Evolutionary conservation across 2,329 filamentous ascomycete species (phyloP).

Genomic region (Torrubiella hemipterigena): DNA sequence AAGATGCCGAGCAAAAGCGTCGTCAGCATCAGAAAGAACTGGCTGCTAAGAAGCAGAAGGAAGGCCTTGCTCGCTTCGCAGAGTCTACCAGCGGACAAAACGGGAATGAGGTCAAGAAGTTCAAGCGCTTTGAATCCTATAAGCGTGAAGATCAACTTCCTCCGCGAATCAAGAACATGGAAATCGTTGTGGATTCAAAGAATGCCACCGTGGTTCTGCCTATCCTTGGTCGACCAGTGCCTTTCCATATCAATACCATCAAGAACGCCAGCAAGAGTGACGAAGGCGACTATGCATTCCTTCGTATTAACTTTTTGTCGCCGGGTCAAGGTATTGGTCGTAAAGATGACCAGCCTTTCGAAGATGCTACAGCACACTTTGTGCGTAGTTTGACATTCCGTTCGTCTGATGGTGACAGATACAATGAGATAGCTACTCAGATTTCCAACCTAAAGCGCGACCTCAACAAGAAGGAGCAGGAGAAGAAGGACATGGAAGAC

Average conservation of each 20-base stretch:
- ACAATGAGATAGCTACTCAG: conserved; percentile 81
- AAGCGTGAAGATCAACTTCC: conserved; percentile 96
- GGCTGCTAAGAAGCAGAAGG: conserved; percentile 76
- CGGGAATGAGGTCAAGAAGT: conserved; percentile 90
- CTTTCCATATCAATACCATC: conserved; percentile 95
- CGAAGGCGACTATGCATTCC: conserved; percentile 84
- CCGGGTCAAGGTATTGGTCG: conserved; percentile 93
- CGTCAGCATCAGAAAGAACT: conserved; percentile 87
- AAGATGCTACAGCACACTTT: conserved; percentile 92
- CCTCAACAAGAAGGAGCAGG: conserved; percentile 81
- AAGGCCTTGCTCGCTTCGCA: conserved; percentile 75
- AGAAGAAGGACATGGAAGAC: conserved; percentile 99
- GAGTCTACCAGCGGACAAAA: conserved; percentile 77
- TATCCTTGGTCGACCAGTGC: conserved; percentile 93
- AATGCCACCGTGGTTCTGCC: conserved; percentile 84
- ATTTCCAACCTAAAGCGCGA: conserved; percentile 96
- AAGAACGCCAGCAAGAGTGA: conserved; percentile 98
- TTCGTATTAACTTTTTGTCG: conserved; percentile 94
- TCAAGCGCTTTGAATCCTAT: conserved; percentile 98
- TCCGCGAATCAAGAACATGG: conserved; percentile 66
- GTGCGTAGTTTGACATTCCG: conserved; percentile 91
- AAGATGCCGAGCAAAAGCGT: conserved; percentile 77
- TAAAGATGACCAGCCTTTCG: conserved; percentile 96
- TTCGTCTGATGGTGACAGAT: conserved; percentile 76
- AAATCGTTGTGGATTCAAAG: conserved; percentile 84